Evolutionary conservation across 2,329 filamentous ascomycete genomes (phyloP), one percentile per base, ranked within the genome.

Genomic region (Corinectria fuckeliana): DNA sequence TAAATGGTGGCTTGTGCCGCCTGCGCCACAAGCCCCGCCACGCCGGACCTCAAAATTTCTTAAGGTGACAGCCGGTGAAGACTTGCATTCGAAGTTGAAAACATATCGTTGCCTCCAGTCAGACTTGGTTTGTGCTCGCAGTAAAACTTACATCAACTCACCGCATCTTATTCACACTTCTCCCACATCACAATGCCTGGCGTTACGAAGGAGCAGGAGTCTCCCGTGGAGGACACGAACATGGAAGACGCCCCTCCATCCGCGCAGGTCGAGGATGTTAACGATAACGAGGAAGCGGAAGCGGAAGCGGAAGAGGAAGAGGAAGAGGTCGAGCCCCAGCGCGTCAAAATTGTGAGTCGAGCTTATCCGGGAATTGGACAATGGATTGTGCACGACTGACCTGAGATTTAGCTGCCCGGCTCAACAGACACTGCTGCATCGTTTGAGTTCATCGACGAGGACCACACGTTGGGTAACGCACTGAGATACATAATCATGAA

Each of bases 401-500:
- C 58, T 23, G 38, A 4, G 16, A 23, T 60, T 23, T 60, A 97
- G 94, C 82, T 97, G 25, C 90, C 92, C 32, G 93, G 93, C 47
- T 91, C 91, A 55, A 90, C 85, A 78, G 91, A 94, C 49, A 94
- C 90, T 8, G 93, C 93, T 4, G 95, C 95, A 26, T 97, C 93
- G 14, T 99, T 98, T 74, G 92, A 98, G 75, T 96, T 99, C 71
- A 87, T 91, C 60, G 89, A 92, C 44, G 95, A 99, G 80, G 93
- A 96, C 41, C 95, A 99, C 77, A 99, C 95, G 0, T 82, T 99
- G 51, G 95, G 95, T 25, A 99, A 99, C 77, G 92, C 93, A 9
- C 80, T 99, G 69, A 86, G 95, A 72, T 98, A 93, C 75, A 90
- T 97, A 64, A 96, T 99, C 71, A 97, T 97, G 91, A 98, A 98